Conservation (phyloP, 139 green algal species). For the Picochlorum costavermella region DNA sequence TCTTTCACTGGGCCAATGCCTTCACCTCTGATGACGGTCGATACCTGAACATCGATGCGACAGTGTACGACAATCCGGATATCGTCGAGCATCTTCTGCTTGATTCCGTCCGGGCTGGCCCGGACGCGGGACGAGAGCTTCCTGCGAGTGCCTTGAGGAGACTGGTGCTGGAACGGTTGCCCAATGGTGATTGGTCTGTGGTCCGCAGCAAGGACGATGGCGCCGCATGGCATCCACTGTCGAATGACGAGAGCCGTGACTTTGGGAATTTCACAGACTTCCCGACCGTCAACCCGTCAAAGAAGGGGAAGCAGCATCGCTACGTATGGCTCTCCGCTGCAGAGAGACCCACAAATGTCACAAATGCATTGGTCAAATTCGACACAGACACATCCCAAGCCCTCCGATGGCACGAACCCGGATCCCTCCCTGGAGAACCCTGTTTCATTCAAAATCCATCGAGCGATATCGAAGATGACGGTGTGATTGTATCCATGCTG, state of each 20-base stretch:
- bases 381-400: constrained; percentile 34
- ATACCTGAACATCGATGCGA: constrained; percentile 49
- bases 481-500: constrained; percentile 49
- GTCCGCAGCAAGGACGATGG: constrained; percentile 2
- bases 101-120: constrained; percentile 3
- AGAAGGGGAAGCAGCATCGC: constrained; percentile 23
- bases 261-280: constrained; percentile 34
- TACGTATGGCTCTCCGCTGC: constrained; percentile 52
- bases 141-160: background rate
- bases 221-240: background rate
- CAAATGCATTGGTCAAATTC: constrained; percentile 61
- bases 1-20: constrained; percentile 67
- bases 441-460: constrained; percentile 50
- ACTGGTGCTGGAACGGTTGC: constrained; percentile 9
- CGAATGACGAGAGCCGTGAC: constrained; percentile 5
- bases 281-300: constrained; percentile 26
- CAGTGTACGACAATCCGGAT: constrained; percentile 47
- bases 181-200: background rate
- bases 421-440: constrained; percentile 46
- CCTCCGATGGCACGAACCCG: constrained; percentile 50
- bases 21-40: constrained; percentile 32
- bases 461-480: constrained; percentile 56
- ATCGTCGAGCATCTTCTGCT: constrained; percentile 34
- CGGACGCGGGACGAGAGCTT: background rate
- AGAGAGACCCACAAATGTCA: constrained; percentile 50